Conservation (phyloP, 352 stramenopile genomes). For the Pilasporangium apinafurcum region DNA sequence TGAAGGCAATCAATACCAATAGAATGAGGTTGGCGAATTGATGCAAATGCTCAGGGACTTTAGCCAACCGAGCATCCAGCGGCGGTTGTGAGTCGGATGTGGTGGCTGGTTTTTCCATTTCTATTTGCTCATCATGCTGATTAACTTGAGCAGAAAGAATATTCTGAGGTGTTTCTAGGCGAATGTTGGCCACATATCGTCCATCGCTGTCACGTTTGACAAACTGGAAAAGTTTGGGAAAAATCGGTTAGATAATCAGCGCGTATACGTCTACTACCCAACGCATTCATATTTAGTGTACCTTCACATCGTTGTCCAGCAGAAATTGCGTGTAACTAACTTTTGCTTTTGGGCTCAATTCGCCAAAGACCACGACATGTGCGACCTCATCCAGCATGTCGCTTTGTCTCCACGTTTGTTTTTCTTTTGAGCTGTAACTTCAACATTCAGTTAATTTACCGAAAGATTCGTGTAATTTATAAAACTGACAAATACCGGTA, state of each 20-base stretch:
- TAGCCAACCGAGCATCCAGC: not conserved
- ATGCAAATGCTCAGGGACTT: constrained; percentile 5
- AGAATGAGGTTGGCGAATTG: constrained; percentile 26
- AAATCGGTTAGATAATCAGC: not conserved
- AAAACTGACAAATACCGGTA: not conserved
- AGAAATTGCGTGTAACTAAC: constrained; percentile 69
- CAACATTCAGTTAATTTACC: not conserved
- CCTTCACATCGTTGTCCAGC: constrained; percentile 56
- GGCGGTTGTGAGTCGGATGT: not conserved
- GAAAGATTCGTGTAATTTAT: too few species aligned
- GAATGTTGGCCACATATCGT: constrained; percentile 51
- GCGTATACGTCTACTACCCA: not conserved
- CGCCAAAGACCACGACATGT: constrained; percentile 55
- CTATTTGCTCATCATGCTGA: not conserved
- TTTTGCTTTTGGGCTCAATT: constrained; percentile 49
- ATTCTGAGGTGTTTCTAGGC: constrained; percentile 5
- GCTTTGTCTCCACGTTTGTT: not conserved
- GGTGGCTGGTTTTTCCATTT: not conserved
- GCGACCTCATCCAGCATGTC: constrained; percentile 7
- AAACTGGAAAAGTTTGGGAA: constrained; percentile 44
- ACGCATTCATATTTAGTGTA: constrained; percentile 4
- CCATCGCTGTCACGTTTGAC: constrained; percentile 35
- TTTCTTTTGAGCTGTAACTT: not conserved
- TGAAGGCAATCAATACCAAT: constrained; percentile 12
- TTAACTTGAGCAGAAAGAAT: not conserved